phyloP scores from a whole-genome alignment of 768 basidiomycete genomes.

The Leccinum boreale region DNA sequence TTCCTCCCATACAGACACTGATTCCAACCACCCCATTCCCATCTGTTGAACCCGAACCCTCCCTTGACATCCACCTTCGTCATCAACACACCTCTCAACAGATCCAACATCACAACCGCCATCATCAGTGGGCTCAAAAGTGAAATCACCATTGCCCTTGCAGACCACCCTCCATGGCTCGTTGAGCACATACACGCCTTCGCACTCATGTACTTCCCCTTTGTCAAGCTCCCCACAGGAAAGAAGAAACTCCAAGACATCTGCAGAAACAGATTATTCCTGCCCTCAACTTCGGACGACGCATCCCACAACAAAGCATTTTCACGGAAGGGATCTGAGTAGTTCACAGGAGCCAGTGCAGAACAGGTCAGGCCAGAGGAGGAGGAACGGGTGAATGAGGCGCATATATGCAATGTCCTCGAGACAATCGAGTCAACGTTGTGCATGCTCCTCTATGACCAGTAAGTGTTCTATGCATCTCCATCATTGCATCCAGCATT shows the following conservation, averaged over 20 bases:
- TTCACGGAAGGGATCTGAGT: constrained; percentile 33
- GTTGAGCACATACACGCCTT: constrained; percentile 59
- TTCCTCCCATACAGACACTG: constrained; percentile 19
- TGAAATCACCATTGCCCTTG: constrained; percentile 52
- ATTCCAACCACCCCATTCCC: neutral
- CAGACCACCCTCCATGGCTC: constrained; percentile 52
- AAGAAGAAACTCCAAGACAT: constrained; percentile 34
- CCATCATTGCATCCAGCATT: too few relatives aligned
- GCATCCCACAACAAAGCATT: constrained; percentile 86
- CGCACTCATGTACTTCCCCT: constrained; percentile 53
- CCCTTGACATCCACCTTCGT: constrained; percentile 60
- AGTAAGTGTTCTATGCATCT: too few relatives aligned
- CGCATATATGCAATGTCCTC: constrained; percentile 55
- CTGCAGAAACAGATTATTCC: constrained; percentile 54
- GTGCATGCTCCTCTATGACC: too few relatives aligned
- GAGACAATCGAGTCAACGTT: constrained; percentile 84
- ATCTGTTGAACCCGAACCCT: constrained; percentile 32
- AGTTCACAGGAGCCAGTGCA: constrained; percentile 12
- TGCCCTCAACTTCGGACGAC: constrained; percentile 70
- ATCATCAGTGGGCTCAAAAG: constrained; percentile 51
- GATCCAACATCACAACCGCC: constrained; percentile 50
- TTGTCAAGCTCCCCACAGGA: constrained; percentile 38
- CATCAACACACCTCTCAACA: constrained; percentile 49
- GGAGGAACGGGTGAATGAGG: constrained; percentile 39
- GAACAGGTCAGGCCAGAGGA: constrained; percentile 16